A percentile compares a stretch with the other conserved stretches of the same genome.
Conservation (phyloP, 1,139 yeast genomes). For the Hyphopichia pseudoburtonii region DNA sequence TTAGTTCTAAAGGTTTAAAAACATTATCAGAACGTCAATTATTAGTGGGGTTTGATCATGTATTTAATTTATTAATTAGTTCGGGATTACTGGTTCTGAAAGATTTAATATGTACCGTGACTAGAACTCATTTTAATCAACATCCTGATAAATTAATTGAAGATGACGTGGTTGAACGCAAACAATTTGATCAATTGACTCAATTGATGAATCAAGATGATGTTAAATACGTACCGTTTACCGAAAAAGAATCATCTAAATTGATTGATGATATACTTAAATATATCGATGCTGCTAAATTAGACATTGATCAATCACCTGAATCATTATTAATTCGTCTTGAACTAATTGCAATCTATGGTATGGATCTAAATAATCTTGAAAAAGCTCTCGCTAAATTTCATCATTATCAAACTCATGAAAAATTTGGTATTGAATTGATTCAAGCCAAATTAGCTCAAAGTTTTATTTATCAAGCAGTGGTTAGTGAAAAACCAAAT, state of each 20-base stretch:
- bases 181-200: slow-evolving; percentile 1
- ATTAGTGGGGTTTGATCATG: not conserved
- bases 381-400: slow-evolving; percentile 28
- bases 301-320: slow-evolving; percentile 26
- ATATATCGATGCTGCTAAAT: slow-evolving; percentile 17
- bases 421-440: slow-evolving; percentile 34
- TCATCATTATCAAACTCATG: slow-evolving; percentile 38
- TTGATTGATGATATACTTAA: not conserved
- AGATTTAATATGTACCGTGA: slow-evolving; percentile 2
- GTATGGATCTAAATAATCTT: slow-evolving; percentile 29
- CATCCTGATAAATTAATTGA: not conserved
- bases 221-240: not conserved
- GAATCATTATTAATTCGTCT: slow-evolving; percentile 28
- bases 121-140: slow-evolving; percentile 1
- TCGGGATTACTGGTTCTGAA: not conserved
- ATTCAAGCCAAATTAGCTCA: slow-evolving; percentile 29
- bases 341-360: slow-evolving; percentile 35
- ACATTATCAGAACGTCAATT: slow-evolving; percentile 10
- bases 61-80: not conserved
- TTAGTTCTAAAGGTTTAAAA: slow-evolving; percentile 4
- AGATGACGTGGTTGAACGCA: not conserved
- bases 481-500: slow-evolving; percentile 29
- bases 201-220: slow-evolving; percentile 3
- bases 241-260: not conserved
- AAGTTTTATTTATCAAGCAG: slow-evolving; percentile 42